Percentiles rank a stretch among this genome's conserved stretches.
phyloP scores from a whole-genome alignment of 2,329 filamentous ascomycete genomes.

The Ophiosphaerella narmari region DNA sequence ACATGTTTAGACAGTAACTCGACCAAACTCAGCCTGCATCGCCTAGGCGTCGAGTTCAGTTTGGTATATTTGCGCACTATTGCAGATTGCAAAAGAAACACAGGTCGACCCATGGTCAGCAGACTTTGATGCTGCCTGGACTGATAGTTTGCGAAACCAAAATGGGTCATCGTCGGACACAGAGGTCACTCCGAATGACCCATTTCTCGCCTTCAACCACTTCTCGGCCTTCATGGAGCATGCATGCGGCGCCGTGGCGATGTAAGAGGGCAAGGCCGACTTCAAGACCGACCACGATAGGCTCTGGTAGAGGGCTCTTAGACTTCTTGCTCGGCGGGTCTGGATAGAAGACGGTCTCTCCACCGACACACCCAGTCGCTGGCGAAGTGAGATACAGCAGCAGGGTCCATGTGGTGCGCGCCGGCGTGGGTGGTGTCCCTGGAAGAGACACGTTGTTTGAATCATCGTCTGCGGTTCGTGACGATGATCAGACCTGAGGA shows the following conservation, averaged over 20 bases:
- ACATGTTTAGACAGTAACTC: no score
- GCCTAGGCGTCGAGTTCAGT: no score
- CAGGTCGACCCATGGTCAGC: no score
- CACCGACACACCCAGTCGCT: conserved; percentile 75
- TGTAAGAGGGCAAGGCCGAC: conserved; percentile 87
- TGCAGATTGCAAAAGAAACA: no score
- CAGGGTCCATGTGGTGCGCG: conserved; percentile 87
- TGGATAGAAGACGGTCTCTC: conserved; percentile 91
- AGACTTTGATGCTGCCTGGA: neutral
- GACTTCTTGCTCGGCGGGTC: conserved; percentile 51
- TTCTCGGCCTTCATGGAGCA: conserved; percentile 85
- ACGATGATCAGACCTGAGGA: conserved; percentile 3
- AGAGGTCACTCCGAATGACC: conserved; percentile 85
- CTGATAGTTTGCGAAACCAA: neutral
- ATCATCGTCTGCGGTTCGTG: conserved; percentile 69
- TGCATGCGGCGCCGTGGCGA: conserved; percentile 85
- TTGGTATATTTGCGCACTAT: no score
- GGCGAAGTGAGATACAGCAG: conserved; percentile 83
- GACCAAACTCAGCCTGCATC: no score
- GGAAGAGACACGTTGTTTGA: conserved; percentile 71
- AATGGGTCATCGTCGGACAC: conserved; percentile 57
- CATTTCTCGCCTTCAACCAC: conserved; percentile 85
- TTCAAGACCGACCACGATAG: conserved; percentile 74
- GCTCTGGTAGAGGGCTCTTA: conserved; percentile 55
- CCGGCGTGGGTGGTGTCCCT: conserved; percentile 49